Evolutionary conservation across 257 asterid genomes (phyloP), one percentile per base, ranked within the genome.

Genomic region (Gentiana straminea): DNA sequence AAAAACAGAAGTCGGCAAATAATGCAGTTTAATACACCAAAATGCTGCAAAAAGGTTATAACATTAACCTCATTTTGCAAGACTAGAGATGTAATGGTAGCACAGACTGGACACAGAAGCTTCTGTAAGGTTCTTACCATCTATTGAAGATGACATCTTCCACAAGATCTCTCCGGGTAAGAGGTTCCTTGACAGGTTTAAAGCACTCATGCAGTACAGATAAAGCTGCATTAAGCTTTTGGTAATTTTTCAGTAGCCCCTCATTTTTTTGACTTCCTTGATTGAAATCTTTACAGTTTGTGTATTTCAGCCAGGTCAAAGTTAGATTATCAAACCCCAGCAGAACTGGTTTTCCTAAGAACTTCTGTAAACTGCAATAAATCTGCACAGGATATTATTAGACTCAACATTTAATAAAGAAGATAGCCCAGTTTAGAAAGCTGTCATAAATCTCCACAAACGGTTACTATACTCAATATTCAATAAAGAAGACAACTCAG

Each of bases 201-300:
- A 92, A 92, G 66, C 94, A 83, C 68, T 85, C 95, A 58, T 86
- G 99, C 87, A 92, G 83, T 71, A 88, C 94, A 55, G 66, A 33
- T 36, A 92, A 83, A 69, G 99, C 97, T 62, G 77, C 73, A 52
- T 68, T 73, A 51, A 92, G 94, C 78, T 82, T 81, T 81, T 83
- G 75, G 72, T 69, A 79, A 66, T 43, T 68, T 78, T 87, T 86
- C 43, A 68, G 43, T 66, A 60, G 53, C 62, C 49, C 45, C 60
- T 78, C 93, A 3, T 65, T 69, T 44, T 77, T 73, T 52, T 57
- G 58, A 48, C 57, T 68, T 43, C 65, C 75, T 11, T 48, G 57
- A 60, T 56, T 59, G 60, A 54, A 50, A 67, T 63, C 72, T 62
- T 75, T 67, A 38, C 80, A 41, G 57, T 72, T 68, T 43, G 49